Base-by-base conservation (phyloP, 306 rosid genomes). In the Vigna mungo region DNA sequence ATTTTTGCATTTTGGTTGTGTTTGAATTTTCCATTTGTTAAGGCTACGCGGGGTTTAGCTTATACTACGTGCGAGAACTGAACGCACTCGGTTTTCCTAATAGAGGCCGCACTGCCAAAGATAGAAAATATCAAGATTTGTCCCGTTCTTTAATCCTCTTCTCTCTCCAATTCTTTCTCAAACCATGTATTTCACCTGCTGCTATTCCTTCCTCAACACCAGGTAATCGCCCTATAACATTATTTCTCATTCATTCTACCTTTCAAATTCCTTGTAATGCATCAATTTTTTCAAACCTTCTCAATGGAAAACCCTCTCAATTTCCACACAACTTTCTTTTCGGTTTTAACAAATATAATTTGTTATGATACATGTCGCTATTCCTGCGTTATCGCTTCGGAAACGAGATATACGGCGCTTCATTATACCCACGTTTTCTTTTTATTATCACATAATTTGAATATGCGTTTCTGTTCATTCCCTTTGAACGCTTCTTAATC, bases 391-490 rank as follows among this genome's bases (percentile, higher is more conserved):
- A 56, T 76, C 21, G 59, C 85, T 80, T 80, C n/a, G 37, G 55
- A 41, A 66, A 77, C 69, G 83, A 90, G 84, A 60, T 77, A 77
- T 75, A 54, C 77, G 66, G 71, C 85, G 87, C 80, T 52, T 74
- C 75, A 49, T 68, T 77, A 68, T 78, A 71, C 37, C 59, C 51
- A 70, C 21, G 30, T 52, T 27, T 76, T 7, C 11, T 54, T 39
- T 72, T 47, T 23, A 27, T 47, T 23, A 27, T 74, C 17, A 39
- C 9, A 25, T 25, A 25, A 2, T 2, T 25, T 25, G 27, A 25
- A 25, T 25, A 25, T 25, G 71, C 70, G 77, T 61, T 59, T 62
- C 30, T 27, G 43, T 66, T 61, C 14, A 15, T 71, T 39, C 27
- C 8, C 7, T 79, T 74, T 66, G 18, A 80, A 78, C 44, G 25